Conservation (phyloP, 2,329 filamentous ascomycete genomes). For the Phaeosphaeriaceae sp. region DNA sequence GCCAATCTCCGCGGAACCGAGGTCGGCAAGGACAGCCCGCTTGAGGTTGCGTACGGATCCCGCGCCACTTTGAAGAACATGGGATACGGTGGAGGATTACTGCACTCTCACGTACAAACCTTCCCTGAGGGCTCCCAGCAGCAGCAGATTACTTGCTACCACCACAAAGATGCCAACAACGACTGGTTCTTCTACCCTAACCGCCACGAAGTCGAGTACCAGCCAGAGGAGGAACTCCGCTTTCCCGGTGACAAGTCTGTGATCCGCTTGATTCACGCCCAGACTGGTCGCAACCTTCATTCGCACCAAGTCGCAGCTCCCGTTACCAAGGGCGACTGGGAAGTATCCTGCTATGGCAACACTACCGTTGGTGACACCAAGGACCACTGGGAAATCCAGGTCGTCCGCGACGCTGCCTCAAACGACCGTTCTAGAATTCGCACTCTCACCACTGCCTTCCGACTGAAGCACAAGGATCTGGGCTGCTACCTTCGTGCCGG, state of each 20-base stretch:
- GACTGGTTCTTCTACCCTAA: slow-evolving; percentile 99
- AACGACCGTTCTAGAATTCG: slow-evolving; percentile 84
- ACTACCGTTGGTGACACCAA: slow-evolving; percentile 94
- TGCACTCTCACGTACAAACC: slow-evolving; percentile 96
- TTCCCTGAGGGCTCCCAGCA: slow-evolving; percentile 92
- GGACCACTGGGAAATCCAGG: slow-evolving; percentile 95
- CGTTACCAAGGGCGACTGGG: slow-evolving; percentile 84
- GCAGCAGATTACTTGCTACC: slow-evolving; percentile 98
- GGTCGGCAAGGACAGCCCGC: slow-evolving; percentile 90
- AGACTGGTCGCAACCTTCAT: slow-evolving; percentile 96
- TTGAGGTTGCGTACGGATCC: slow-evolving; percentile 90
- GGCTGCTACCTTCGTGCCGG: slow-evolving; percentile 95
- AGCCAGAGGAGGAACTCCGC: slow-evolving; percentile 71
- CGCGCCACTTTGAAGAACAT: slow-evolving; percentile 96
- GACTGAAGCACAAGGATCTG: slow-evolving; percentile 79
- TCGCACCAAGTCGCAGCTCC: slow-evolving; percentile 91
- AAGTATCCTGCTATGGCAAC: slow-evolving; percentile 97
- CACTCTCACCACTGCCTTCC: slow-evolving; percentile 92
- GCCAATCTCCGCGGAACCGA: slow-evolving; percentile 93
- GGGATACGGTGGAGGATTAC: slow-evolving; percentile 95
- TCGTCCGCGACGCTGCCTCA: slow-evolving; percentile 87
- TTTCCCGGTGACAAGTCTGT: slow-evolving; percentile 79
- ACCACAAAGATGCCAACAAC: slow-evolving; percentile 99
- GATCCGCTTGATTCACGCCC: slow-evolving; percentile 89
- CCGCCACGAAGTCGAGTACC: slow-evolving; percentile 75